Evolutionary conservation across 352 stramenopile genomes (phyloP).

Genomic region (Thalassiosira tumida): DNA sequence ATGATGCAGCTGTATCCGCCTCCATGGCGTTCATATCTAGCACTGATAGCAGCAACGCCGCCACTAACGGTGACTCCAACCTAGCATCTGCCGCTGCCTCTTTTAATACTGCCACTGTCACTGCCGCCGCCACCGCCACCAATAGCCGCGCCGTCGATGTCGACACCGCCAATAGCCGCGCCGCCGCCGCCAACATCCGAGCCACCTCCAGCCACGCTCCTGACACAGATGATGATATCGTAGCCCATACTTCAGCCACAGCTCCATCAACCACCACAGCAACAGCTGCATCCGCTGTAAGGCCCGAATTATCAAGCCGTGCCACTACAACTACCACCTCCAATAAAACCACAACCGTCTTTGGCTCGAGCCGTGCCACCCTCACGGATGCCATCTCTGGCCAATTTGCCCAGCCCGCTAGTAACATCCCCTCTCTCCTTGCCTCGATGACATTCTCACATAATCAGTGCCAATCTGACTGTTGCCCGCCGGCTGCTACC

Average conservation of each 20-base stretch:
- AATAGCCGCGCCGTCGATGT: too few relatives aligned
- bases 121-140: neutral
- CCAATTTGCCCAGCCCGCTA: conserved; percentile 11
- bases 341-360: conserved; percentile 11
- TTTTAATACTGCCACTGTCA: neutral
- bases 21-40: too few relatives aligned
- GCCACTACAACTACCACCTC: conserved; percentile 12
- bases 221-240: neutral
- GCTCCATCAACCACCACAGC: conserved; percentile 5
- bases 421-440: conserved; percentile 13
- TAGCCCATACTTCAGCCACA: neutral
- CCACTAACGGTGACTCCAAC: neutral
- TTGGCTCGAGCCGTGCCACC: conserved; percentile 1
- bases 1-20: too few relatives aligned
- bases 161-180: neutral
- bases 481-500: conserved; percentile 3
- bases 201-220: conserved; percentile 7
- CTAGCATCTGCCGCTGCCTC: neutral
- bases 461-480: conserved; percentile 18
- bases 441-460: conserved; percentile 11
- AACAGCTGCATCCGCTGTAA: neutral
- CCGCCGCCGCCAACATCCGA: conserved; percentile 5
- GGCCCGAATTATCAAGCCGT: conserved; percentile 18
- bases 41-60: too few relatives aligned
- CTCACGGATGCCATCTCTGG: conserved; percentile 6